Evolutionary conservation across 139 green algal genomes (phyloP).

Genomic region (Raphidocelis subcapitata): DNA sequence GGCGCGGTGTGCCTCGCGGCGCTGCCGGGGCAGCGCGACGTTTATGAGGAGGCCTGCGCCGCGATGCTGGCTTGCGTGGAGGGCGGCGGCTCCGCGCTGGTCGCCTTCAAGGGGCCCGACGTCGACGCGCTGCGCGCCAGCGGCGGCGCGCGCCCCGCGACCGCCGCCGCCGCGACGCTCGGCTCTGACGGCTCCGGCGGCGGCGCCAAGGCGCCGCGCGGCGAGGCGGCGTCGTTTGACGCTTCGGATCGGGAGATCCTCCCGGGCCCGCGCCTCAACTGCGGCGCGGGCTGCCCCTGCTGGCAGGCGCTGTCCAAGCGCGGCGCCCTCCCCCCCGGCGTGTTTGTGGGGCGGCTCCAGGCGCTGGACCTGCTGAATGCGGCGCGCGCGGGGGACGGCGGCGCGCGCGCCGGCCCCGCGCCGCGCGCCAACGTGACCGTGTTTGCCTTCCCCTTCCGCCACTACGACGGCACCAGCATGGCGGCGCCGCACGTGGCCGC

Average conservation of each 20-base stretch:
- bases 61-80: slow-evolving; percentile 17
- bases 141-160: neutral
- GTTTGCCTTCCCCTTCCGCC: slow-evolving; percentile 14
- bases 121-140: neutral
- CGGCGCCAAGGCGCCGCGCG: neutral
- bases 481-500: slow-evolving; percentile 20
- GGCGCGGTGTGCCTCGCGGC: slow-evolving; percentile 13
- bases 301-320: slow-evolving; percentile 1
- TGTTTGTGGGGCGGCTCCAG: neutral
- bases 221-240: neutral
- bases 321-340: neutral
- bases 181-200: no score
- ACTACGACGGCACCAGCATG: slow-evolving; percentile 29
- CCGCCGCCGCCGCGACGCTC: neutral
- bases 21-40: slow-evolving; percentile 10
- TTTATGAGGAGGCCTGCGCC: slow-evolving; percentile 15
- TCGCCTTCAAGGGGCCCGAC: neutral
- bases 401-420: neutral
- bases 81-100: slow-evolving; percentile 14
- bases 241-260: slow-evolving; percentile 1
- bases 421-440: slow-evolving; percentile 2
- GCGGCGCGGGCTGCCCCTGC: slow-evolving; percentile 16
- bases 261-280: slow-evolving; percentile 12
- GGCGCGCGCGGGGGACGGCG: slow-evolving; percentile 7
- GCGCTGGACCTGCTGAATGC: slow-evolving; percentile 7